These are phyloP conservation scores for Globisporangium ultimum DNA, from an alignment of 352 stramenopile species.

Conservation along the genomic window DNA sequence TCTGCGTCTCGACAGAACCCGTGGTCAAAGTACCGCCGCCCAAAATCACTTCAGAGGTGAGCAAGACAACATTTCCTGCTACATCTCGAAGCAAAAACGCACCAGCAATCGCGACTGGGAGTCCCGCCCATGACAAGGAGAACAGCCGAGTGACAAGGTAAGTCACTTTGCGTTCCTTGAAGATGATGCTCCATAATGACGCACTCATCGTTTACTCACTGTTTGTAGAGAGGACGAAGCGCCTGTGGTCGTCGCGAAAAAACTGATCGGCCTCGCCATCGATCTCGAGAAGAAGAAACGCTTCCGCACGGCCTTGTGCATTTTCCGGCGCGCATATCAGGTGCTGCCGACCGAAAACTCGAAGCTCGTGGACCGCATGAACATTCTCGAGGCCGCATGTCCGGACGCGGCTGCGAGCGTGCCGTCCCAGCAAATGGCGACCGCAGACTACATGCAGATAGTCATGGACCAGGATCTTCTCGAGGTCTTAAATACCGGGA, in stretches of 20 bases:
- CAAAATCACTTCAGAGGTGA: not conserved
- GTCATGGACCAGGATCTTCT: slow-evolving; percentile 54
- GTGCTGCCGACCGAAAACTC: slow-evolving; percentile 43
- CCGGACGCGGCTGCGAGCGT: slow-evolving; percentile 14
- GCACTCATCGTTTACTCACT: no score
- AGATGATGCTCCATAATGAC: no score
- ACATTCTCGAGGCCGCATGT: slow-evolving; percentile 26
- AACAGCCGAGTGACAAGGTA: slow-evolving; percentile 4
- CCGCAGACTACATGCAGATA: slow-evolving; percentile 27
- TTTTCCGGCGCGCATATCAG: slow-evolving; percentile 53
- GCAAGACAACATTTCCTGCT: not conserved
- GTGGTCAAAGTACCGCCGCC: not conserved
- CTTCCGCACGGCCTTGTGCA: slow-evolving; percentile 29
- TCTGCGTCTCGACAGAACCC: not conserved
- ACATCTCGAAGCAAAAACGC: not conserved
- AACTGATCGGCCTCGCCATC: slow-evolving; percentile 54
- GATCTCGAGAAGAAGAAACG: slow-evolving; percentile 42
- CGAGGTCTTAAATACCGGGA: slow-evolving; percentile 41
- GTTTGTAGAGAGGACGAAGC: slow-evolving; percentile 20
- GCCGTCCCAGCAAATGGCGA: slow-evolving; percentile 40
- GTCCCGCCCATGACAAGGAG: slow-evolving; percentile 15
- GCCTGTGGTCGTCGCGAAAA: slow-evolving; percentile 42
- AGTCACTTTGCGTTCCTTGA: not conserved
- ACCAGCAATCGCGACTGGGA: not conserved
- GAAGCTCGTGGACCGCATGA: slow-evolving; percentile 43